Evolutionary conservation across 345 rosid genomes (phyloP).

Genomic region (Gossypium turneri): DNA sequence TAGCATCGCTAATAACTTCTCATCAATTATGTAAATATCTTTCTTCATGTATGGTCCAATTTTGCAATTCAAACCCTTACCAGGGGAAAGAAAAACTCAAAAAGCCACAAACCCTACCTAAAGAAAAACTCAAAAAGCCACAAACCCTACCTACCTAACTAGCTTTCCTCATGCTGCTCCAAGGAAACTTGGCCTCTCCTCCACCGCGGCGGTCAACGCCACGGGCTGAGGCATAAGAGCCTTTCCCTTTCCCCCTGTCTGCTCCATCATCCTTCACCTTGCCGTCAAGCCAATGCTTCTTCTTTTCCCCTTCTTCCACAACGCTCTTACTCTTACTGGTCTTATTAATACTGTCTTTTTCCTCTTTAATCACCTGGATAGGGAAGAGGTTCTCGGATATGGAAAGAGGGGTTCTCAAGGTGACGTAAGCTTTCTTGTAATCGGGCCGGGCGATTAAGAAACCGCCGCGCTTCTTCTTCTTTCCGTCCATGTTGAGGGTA

Average conservation of each 20-base stretch:
- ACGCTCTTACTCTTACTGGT: conserved; percentile 53
- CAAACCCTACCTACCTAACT: conserved; percentile 31
- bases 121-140: neutral
- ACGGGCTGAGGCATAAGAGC: conserved; percentile 8
- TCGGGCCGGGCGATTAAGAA: conserved; percentile 69
- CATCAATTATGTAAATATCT: neutral
- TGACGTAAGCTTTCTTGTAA: conserved; percentile 89
- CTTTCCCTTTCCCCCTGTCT: conserved; percentile 18
- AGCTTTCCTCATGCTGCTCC: conserved; percentile 67
- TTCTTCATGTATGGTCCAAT: neutral
- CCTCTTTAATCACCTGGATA: conserved; percentile 49
- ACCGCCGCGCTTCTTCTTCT: conserved; percentile 87
- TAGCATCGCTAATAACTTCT: neutral
- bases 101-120: conserved; percentile 23
- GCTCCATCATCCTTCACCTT: conserved; percentile 33
- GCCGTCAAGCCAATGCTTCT: conserved; percentile 81
- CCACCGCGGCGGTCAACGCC: neutral
- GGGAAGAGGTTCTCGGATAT: conserved; percentile 67
- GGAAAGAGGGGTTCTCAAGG: conserved; percentile 56
- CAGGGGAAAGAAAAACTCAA: neutral
- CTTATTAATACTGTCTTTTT: conserved; percentile 55
- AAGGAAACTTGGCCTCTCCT: conserved; percentile 50
- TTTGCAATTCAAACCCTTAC: conserved; percentile 6
- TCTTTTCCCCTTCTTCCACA: conserved; percentile 63
- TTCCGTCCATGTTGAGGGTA: conserved; percentile 93